Percentiles rank a stretch among this genome's conserved stretches.
Evolutionary conservation across 139 green algal species (phyloP).

Genomic region (Dunaliella primolecta): DNA sequence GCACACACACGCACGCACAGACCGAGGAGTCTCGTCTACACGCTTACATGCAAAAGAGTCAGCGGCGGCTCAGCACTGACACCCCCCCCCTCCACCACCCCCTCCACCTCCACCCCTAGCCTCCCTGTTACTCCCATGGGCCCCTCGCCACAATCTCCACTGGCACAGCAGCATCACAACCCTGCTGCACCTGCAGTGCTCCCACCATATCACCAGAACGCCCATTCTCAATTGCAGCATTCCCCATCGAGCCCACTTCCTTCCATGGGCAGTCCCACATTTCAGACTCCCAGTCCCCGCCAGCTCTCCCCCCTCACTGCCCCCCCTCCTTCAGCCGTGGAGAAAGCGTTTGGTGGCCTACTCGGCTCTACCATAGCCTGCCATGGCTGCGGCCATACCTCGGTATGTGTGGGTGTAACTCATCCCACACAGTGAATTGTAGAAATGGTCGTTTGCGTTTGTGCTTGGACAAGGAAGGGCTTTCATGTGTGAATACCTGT

Average conservation of each 20-base stretch:
- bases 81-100: not conserved
- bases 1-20: not conserved
- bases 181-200: not conserved
- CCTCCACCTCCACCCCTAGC: not conserved
- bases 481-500: no score
- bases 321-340: not conserved
- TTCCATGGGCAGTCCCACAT: not conserved
- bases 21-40: not conserved
- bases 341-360: conserved; percentile 49
- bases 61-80: not conserved
- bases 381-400: conserved; percentile 32
- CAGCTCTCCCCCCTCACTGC: not conserved
- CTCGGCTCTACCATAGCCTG: conserved; percentile 48
- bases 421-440: no score
- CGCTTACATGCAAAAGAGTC: not conserved
- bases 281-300: not conserved
- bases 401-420: not conserved
- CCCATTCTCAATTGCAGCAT: no score
- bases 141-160: no score
- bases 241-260: not conserved
- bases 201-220: no score
- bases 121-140: not conserved
- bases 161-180: no score
- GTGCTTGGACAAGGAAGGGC: no score
- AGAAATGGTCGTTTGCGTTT: no score